These are phyloP conservation scores for Austroboletus rostrupii DNA, from an alignment of 1,284 basidiomycete species.

Conservation along the genomic window DNA sequence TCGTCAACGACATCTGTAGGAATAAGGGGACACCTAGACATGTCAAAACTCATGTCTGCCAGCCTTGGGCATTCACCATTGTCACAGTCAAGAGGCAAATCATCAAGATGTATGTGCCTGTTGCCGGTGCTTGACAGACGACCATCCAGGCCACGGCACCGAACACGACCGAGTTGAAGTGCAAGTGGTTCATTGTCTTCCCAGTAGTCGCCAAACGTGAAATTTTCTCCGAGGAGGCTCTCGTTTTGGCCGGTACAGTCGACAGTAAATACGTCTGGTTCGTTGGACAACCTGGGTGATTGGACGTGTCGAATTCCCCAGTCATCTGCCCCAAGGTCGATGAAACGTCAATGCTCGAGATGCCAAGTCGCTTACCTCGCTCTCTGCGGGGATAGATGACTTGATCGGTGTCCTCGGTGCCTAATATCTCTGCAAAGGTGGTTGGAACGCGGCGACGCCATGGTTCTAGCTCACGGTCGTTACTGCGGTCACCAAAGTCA, in stretches of 20 bases:
- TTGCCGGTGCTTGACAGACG: slow-evolving; percentile 1
- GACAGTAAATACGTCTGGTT: slow-evolving; percentile 22
- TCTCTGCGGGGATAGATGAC: slow-evolving; percentile 28
- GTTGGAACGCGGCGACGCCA: slow-evolving; percentile 22
- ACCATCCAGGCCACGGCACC: neutral
- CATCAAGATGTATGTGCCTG: slow-evolving; percentile 8
- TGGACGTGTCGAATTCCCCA: slow-evolving; percentile 27
- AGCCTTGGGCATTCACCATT: slow-evolving; percentile 4
- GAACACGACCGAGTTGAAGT: slow-evolving; percentile 18
- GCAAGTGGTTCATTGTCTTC: slow-evolving; percentile 24
- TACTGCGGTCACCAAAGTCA: slow-evolving; percentile 26
- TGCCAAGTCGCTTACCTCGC: slow-evolving; percentile 15
- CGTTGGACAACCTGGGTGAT: slow-evolving; percentile 6
- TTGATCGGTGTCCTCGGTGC: slow-evolving; percentile 21
- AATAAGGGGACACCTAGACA: slow-evolving; percentile 17
- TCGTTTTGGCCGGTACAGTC: slow-evolving; percentile 25
- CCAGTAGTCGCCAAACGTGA: slow-evolving; percentile 21
- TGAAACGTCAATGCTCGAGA: slow-evolving; percentile 8
- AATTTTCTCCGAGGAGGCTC: slow-evolving; percentile 22
- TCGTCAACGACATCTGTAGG: slow-evolving; percentile 30
- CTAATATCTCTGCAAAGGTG: slow-evolving; percentile 14
- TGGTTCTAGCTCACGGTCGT: slow-evolving; percentile 8
- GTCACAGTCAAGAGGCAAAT: slow-evolving; percentile 5
- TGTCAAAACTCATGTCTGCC: slow-evolving; percentile 20
- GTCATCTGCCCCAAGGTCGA: slow-evolving; percentile 22